Evolutionary conservation across 148 eudicot genomes (phyloP), one percentile per base, ranked within the genome.

Genomic region (Cornus suecica): DNA sequence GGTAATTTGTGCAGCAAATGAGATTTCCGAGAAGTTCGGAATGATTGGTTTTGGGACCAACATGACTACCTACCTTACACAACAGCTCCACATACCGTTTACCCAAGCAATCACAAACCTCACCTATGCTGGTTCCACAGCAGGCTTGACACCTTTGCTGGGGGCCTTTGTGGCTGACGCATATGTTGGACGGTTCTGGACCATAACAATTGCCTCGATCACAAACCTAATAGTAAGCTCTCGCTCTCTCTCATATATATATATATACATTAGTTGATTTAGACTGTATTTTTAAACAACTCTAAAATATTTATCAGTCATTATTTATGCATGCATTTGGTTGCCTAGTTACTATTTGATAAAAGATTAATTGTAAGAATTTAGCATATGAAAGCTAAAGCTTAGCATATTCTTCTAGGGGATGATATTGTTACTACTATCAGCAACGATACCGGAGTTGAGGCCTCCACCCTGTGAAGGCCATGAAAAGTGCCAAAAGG

Each of bases 151-250:
- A 0, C 97, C 98, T 1, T 77, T 94, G 66, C 87, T 94, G 13
- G 98, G 98, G 11, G 98, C 98, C 60, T 92, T 94, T 77, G 23
- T 94, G 1, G 82, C 95, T 60, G 98, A 94, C 66, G 74, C 98
- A 3, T 87, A 71, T 65, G 88, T 83, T 56, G 97, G 98, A 20
- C 90, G 91, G 28, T 92, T 94, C 72, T 94, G 98, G 98, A 92
- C 97, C 26, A 81, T 94, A 0, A 79, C 94, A 15, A 31, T 92
- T 27, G 93, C 97, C 72, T 94, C 98, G 61, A 60, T 90, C 31
- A 81, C 92, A 42, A 90, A 91, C 77, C 94, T 90, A 83, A 56
- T 92, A 1, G 98, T 93, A 41, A 41, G n/a, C n/a, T n/a, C n/a
- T n/a, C n/a, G n/a, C n/a, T n/a, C n/a, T n/a, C n/a, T n/a, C n/a